Percentiles rank a stretch among this genome's conserved stretches.
Conservation (phyloP, 257 asterid species). For the Salvia hispanica region DNA sequence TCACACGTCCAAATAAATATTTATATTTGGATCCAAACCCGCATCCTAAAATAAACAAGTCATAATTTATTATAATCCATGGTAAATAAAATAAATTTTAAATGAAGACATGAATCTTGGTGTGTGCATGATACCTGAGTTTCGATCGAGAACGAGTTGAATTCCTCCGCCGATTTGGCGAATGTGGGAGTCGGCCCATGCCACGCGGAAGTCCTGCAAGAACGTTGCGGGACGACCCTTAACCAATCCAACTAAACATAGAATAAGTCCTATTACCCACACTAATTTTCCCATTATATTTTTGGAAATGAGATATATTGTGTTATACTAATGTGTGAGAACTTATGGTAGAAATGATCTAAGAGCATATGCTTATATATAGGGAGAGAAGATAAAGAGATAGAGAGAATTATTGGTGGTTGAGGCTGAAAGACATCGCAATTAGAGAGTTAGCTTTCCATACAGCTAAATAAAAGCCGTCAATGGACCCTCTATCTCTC, state of each 20-base stretch:
- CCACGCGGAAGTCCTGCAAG: conserved; percentile 55
- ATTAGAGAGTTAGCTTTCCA: conserved; percentile 37
- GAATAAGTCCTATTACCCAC: conserved; percentile 20
- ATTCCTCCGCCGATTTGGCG: conserved; percentile 72
- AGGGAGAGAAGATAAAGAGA: conserved; percentile 14
- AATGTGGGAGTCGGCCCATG: conserved; percentile 74
- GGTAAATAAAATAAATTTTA: too few relatives aligned
- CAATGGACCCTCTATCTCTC: conserved; percentile 55
- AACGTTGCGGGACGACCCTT: conserved; percentile 71
- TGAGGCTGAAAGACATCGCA: conserved; percentile 35
- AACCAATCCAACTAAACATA: conserved; percentile 32
- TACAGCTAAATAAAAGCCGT: conserved; percentile 71
- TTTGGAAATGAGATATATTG: background rate
- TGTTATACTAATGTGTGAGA: background rate
- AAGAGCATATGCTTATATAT: conserved; percentile 34
- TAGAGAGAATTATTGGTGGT: conserved; percentile 31
- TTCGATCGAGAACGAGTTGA: conserved; percentile 75
- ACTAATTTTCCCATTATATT: conserved; percentile 35
- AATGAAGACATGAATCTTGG: too few relatives aligned
- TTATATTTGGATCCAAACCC: conserved; percentile 55
- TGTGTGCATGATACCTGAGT: conserved; percentile 44
- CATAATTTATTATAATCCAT: too few relatives aligned
- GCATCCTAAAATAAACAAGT: conserved; percentile 35
- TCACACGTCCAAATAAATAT: conserved; percentile 46
- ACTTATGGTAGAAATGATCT: background rate